Evolutionary conservation across 441 rosid genomes (phyloP), one percentile per base, ranked within the genome.

Genomic region (Metrosideros polymorpha): DNA sequence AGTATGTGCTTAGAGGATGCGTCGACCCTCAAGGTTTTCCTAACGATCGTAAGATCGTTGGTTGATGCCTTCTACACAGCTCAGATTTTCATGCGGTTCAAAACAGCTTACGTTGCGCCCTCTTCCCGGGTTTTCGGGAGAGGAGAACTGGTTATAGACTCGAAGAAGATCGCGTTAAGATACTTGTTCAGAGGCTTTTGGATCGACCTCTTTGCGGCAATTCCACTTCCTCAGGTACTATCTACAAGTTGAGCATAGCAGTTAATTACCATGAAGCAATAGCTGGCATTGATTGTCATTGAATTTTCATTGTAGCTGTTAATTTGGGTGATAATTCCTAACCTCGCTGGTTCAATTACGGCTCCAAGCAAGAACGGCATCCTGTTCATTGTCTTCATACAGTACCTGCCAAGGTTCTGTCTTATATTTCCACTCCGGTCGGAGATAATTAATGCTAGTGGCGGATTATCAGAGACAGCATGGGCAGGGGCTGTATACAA

Each of bases 401-500:
- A 96, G 91, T 93, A 92, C 89, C 86, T 93, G 57, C 97, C 97
- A 7, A 91, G 98, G 59, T 92, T 96, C 63, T 90, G 91, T 75
- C 92, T 94, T 10, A 93, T 93, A 42, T 89, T 93, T 49, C 98
- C 97, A 25, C 95, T 97, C 55, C 92, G 98, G 53, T 92, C 93
- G 9, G 94, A 94, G 88, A 95, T 97, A 84, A 93, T 92, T 71
- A 92, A 95, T 87, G 94, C 96, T 88, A 92, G 94, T 4, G 98
- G 98, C 13, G 94, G 95, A 71, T 94, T 95, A 29, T 94, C 96
- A 24, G 95, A 94, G 89, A 94, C 97, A 9, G 95, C 99, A 45
- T 95, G 98, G 98, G 98, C 94, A 5, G 98, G 98, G 49, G 99
- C 98, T 15, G 97, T 97, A 43, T 96, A 95, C 87, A 96, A 97